phyloP scores from a whole-genome alignment of 2,329 filamentous ascomycete genomes.

The Aspergillus fischeri region DNA sequence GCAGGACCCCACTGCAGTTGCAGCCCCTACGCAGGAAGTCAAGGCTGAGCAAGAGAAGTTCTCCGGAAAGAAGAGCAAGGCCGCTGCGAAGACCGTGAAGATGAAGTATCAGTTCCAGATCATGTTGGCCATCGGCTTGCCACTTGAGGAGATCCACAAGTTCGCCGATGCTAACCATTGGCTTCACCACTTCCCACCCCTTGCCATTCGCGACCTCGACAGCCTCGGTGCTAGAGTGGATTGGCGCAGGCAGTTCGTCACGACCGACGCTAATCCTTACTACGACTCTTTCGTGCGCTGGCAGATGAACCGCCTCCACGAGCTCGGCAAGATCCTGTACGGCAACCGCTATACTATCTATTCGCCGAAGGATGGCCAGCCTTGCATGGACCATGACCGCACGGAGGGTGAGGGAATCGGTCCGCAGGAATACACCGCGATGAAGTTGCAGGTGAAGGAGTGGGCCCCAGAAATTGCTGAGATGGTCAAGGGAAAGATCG shows the following conservation, averaged over 20 bases:
- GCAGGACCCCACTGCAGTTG: conserved; percentile 45
- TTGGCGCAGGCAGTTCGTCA: conserved; percentile 89
- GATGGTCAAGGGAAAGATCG: conserved; percentile 70
- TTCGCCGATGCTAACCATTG: conserved; percentile 91
- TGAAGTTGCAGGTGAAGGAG: conserved; percentile 87
- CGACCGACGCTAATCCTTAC: conserved; percentile 93
- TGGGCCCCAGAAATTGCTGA: conserved; percentile 76
- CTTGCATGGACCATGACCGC: conserved; percentile 84
- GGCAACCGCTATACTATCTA: conserved; percentile 93
- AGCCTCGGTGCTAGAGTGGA: conserved; percentile 84
- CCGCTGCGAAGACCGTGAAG: conserved; percentile 81
- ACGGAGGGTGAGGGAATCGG: conserved; percentile 75
- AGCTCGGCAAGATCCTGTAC: conserved; percentile 88
- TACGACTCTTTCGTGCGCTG: conserved; percentile 93
- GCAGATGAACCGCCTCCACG: conserved; percentile 93
- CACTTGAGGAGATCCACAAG: conserved; percentile 80
- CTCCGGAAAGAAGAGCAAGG: conserved; percentile 87
- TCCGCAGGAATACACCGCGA: conserved; percentile 85
- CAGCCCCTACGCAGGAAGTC: conserved; percentile 59
- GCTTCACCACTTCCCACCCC: conserved; percentile 87
- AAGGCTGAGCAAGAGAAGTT: conserved; percentile 90
- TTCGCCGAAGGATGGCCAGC: conserved; percentile 81
- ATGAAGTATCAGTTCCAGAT: conserved; percentile 96
- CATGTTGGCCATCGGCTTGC: conserved; percentile 86
- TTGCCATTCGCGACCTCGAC: conserved; percentile 71